A percentile compares a stretch with the other conserved stretches of the same genome.
Evolutionary conservation across 2,329 filamentous ascomycete genomes (phyloP).

Genomic region (Diplodia intermedia): DNA sequence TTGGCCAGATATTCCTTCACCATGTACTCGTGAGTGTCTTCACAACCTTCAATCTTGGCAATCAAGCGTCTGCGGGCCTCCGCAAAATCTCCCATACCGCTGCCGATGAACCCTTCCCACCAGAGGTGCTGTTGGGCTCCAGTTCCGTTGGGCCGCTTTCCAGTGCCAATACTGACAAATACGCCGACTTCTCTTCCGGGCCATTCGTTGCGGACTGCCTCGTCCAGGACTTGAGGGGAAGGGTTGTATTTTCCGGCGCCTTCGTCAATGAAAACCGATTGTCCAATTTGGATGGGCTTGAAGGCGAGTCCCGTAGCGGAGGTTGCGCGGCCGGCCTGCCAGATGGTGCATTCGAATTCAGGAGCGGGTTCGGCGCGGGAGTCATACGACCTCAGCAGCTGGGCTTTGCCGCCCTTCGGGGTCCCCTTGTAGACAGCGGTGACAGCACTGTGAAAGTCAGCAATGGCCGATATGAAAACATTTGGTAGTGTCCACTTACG

Average conservation of each 20-base stretch:
- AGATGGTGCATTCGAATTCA: conserved; percentile 93
- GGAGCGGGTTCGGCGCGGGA: conserved; percentile 89
- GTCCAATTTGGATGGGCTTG: conserved; percentile 92
- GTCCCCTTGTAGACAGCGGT: conserved; percentile 91
- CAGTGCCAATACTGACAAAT: conserved; percentile 93
- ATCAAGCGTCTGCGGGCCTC: conserved; percentile 87
- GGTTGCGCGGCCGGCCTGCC: conserved; percentile 96
- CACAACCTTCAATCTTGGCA: conserved; percentile 92
- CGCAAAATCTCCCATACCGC: conserved; percentile 81
- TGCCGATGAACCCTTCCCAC: conserved; percentile 85
- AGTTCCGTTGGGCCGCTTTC: conserved; percentile 77
- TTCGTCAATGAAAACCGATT: conserved; percentile 93
- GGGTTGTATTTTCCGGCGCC: conserved; percentile 93
- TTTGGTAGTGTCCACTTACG: conserved; percentile 64
- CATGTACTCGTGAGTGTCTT: conserved; percentile 89
- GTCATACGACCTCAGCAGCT: conserved; percentile 89
- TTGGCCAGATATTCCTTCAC: conserved; percentile 76
- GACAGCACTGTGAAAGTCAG: conserved; percentile 68
- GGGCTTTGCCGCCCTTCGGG: conserved; percentile 69
- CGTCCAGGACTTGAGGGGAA: conserved; percentile 81
- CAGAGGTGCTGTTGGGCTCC: conserved; percentile 75
- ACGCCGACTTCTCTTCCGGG: conserved; percentile 91
- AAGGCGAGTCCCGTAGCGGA: conserved; percentile 90
- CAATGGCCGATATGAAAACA: not conserved
- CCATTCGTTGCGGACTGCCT: conserved; percentile 92